These are phyloP conservation scores for Aspergillus texensis DNA, from an alignment of 2,329 filamentous ascomycete species.

Conservation along the genomic window DNA sequence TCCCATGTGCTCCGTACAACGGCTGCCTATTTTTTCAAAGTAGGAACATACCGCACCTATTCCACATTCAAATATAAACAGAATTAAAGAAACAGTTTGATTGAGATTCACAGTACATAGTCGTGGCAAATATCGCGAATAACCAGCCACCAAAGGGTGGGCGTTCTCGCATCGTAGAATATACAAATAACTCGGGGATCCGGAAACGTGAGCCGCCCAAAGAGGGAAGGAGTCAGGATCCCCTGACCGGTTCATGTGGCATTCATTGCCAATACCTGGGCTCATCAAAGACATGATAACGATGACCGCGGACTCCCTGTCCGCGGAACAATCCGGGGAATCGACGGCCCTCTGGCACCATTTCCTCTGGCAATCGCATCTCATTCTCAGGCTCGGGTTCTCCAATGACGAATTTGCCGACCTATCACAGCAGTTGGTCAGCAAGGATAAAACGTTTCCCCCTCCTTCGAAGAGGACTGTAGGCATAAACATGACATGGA, in stretches of 20 bases:
- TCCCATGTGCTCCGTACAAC: not conserved
- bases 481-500: not conserved
- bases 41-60: not conserved
- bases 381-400: slow-evolving; percentile 65
- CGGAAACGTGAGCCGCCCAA: not conserved
- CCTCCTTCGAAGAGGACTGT: not conserved
- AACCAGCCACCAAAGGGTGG: slow-evolving; percentile 8
- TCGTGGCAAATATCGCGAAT: slow-evolving; percentile 10
- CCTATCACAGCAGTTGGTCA: slow-evolving; percentile 43
- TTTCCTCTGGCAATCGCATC: slow-evolving; percentile 68
- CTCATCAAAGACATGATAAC: slow-evolving; percentile 94
- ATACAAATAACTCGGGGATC: slow-evolving; percentile 9
- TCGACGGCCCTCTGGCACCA: slow-evolving; percentile 74
- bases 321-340: slow-evolving; percentile 87
- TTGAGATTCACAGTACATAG: slow-evolving; percentile 11
- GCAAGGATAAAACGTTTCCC: not conserved
- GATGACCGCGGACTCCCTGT: slow-evolving; percentile 82
- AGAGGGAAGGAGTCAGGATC: not conserved
- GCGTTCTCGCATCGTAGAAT: slow-evolving; percentile 7
- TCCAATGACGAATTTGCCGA: slow-evolving; percentile 91
- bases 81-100: slow-evolving; percentile 1
- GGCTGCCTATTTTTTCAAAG: not conserved
- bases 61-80: not conserved
- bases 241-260: not conserved
- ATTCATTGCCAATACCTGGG: slow-evolving; percentile 67